Base-by-base conservation (phyloP, 2,329 filamentous ascomycete genomes). In the Alternaria hordeiaustralica region DNA sequence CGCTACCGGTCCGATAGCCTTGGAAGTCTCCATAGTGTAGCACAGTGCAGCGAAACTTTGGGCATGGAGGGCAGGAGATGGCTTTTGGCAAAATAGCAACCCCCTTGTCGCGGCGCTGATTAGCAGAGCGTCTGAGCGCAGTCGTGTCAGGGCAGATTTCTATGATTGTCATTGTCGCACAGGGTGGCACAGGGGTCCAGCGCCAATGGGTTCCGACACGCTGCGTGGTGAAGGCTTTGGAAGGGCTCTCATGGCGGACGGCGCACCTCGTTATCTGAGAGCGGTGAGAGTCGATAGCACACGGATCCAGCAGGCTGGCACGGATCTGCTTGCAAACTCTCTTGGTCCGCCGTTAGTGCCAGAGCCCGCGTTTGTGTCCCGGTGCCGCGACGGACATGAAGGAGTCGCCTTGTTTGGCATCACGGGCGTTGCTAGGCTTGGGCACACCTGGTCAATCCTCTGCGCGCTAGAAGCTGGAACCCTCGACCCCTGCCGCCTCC, bases 351-450 rank as follows among this genome's bases (percentile, higher is more conserved):
- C 67, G 67, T 69, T 78, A 75, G 74, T 63, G 66, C 63, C 57
- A 57, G 61, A 66, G 70, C 73, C 74, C 73, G 71, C 76, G 71
- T 61, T 62, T 73, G 36, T 68, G 69, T 77, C 72, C 75, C 75
- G 74, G 63, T 69, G 74, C 75, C 73, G 75, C 74, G 73, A 72
- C 68, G 66, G 67, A 68, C 60, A 64, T 54, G 61, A 20, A 63
- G 65, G 66, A 61, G 70, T 60, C 65, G 15, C 72, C 63, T 51
- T 18, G 60, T 71, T 60, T 21, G 67, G 68, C 59, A 61, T 55
- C 62, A 58, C 55, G 49, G 61, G 62, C 63, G 56, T 66, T 58
- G 55, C 58, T 54, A 28, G 51, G 56, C 57, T 62, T 66, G 58
- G 64, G 61, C 57, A 50, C 53, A 50, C 61, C 64, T 64, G 58